Base-by-base conservation (phyloP, 2,329 filamentous ascomycete genomes). In the Paracamarosporium sp. region DNA sequence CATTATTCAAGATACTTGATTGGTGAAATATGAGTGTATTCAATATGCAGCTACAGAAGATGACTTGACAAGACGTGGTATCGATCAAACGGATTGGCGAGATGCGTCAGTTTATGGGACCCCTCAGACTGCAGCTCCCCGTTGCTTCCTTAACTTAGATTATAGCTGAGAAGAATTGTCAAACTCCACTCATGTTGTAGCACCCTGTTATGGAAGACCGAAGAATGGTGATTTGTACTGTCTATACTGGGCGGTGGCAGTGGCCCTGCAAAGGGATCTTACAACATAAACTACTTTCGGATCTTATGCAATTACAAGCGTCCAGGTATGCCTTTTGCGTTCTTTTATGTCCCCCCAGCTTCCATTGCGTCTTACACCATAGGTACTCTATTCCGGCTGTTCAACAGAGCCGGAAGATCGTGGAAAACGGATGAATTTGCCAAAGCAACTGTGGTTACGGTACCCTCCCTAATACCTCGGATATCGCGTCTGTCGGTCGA, bases 401-500 rank as follows among this genome's bases (percentile, higher is more conserved):
- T 20, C 5, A 7, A 17, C 4, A 38, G 35, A 9, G 20, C 9
- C n/a, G 5, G 15, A 6, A 20, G 6, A 17, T 6, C 15, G 6
- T 15, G 31, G 31, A 9, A 33, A 13, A 33, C 15, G 5, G 15
- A 33, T 9, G 31, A n/a, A n/a, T n/a, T n/a, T n/a, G n/a, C n/a
- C n/a, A n/a, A n/a, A n/a, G n/a, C n/a, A n/a, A n/a, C n/a, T n/a
- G n/a, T n/a, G n/a, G n/a, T n/a, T n/a, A n/a, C 7, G 20, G 20
- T 43, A 8, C 22, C 15, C 20, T 9, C 20, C 12, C 11, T 4
- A 17, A 9, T 17, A 5, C 17, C 17, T 7, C 20, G n/a, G 25
- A 17, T 96, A 98, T 90, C 93, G 98, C 30, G 41, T 28, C 22
- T 13, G 12, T 7, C 24, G 25, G 20, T 41, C 27, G 24, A 5